Evolutionary conservation across 805 yeast genomes (phyloP), one percentile per base, ranked within the genome.

Genomic region (Candida pseudofarinosa): DNA sequence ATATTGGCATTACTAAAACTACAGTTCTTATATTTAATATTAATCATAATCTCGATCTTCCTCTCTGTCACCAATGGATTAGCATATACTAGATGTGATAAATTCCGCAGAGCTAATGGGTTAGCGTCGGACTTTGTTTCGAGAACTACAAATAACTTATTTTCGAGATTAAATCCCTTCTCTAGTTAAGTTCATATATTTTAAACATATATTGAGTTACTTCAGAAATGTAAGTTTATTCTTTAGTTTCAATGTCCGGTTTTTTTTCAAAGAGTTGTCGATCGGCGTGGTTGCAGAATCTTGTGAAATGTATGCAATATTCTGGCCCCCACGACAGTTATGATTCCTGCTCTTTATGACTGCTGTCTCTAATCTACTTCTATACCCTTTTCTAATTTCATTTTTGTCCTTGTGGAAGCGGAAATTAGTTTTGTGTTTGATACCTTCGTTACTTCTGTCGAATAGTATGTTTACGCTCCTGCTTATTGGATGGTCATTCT

Each of bases 61-160:
- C 71, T 91, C 47, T 85, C 93, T 0, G 57, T 81, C 36, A 87
- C 95, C 39, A 91, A 91, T 60, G 83, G 95, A 1, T 71, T 88
- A 68, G 97, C 97, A 0, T 91, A 87, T 64, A 86, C 95, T 19
- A 77, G 87, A 54, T 88, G 97, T 63, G 97, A 90, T 60, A 88
- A 86, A 66, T 91, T 90, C 65, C 88, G 95, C 39, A 85, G 81
- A 58, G 96, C 95, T 19, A 84, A 84, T 58, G 73, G 69, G 41
- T 58, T 85, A 40, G 88, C 90, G 4, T 65, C 71, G 19, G 76
- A 72, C 51, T 57, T 85, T 7, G 69, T 83, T 51, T 76, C 83
- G 3, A 67, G 71, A 33, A 74, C 83, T 19, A 65, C 81, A 0
- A 71, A 75, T 30, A 62, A 65, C 7, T 35, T 77, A 13, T 58